Evolutionary conservation across 2,329 filamentous ascomycete species (phyloP).

Genomic region (Calonectria pteridis): DNA sequence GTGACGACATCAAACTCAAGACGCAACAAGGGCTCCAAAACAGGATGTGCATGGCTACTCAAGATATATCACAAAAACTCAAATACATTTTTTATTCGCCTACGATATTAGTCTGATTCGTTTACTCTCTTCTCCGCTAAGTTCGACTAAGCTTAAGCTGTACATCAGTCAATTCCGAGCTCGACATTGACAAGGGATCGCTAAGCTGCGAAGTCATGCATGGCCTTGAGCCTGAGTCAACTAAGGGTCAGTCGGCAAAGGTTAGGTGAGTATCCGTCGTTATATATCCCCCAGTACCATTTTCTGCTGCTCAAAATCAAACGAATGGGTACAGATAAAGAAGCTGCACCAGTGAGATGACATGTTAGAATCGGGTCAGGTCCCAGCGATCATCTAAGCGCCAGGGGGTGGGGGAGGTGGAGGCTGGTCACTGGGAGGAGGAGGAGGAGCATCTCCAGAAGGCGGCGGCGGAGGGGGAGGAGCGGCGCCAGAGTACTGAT

Average conservation of each 20-base stretch:
- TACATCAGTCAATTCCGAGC: constrained; percentile 22
- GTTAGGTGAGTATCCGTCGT: constrained; percentile 22
- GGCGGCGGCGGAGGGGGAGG: constrained; percentile 72
- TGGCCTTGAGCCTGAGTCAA: constrained; percentile 15
- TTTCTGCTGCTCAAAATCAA: constrained; percentile 11
- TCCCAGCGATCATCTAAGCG: constrained; percentile 49
- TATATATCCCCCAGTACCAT: constrained; percentile 5
- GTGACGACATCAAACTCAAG: constrained; percentile 4
- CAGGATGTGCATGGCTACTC: background rate
- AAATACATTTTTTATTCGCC: constrained; percentile 40
- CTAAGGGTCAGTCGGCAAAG: constrained; percentile 25
- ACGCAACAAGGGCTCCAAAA: background rate
- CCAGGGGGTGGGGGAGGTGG: constrained; percentile 73
- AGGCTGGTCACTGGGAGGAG: constrained; percentile 72
- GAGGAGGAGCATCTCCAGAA: constrained; percentile 67
- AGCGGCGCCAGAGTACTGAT: constrained; percentile 70
- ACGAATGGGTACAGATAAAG: background rate
- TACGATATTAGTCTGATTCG: constrained; percentile 43
- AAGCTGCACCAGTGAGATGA: constrained; percentile 11
- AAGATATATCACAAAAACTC: constrained; percentile 17
- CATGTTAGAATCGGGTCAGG: constrained; percentile 17
- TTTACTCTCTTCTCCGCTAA: constrained; percentile 22
- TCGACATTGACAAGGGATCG: background rate
- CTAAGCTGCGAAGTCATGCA: background rate
- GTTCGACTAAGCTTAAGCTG: constrained; percentile 13